Percentiles rank a stretch among this genome's conserved stretches.
Evolutionary conservation across 176 grass and related monocot genomes (phyloP).

Genomic region (Oryza officinalis): DNA sequence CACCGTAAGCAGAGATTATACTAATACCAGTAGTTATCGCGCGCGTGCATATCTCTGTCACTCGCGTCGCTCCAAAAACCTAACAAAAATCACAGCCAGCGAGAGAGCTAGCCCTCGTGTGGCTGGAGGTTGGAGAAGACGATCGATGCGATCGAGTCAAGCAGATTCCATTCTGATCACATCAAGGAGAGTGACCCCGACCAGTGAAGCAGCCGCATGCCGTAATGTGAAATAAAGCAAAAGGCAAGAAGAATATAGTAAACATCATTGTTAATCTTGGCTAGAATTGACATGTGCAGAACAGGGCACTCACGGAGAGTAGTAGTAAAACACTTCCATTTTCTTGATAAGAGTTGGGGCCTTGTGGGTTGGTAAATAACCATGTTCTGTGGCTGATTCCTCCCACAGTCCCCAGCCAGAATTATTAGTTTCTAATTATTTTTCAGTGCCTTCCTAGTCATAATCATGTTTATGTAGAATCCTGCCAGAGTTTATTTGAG

Average conservation of each 20-base stretch:
- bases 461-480: background rate
- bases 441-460: background rate
- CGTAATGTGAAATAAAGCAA: background rate
- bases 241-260: slow-evolving; percentile 2
- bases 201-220: background rate
- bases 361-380: background rate
- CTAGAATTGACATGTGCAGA: slow-evolving; percentile 4
- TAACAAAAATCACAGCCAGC: background rate
- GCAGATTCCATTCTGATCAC: slow-evolving; percentile 14
- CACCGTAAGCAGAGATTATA: no score
- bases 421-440: background rate
- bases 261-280: background rate
- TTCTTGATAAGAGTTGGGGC: background rate
- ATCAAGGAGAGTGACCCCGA: slow-evolving; percentile 11
- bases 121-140: background rate
- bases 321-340: background rate
- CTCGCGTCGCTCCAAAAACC: background rate
- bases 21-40: background rate
- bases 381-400: background rate
- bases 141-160: background rate
- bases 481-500: background rate
- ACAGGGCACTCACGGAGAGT: background rate
- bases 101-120: background rate
- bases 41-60: slow-evolving; percentile 14
- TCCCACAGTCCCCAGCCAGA: background rate